Conservation (phyloP, 2,329 filamentous ascomycete genomes). For the Ceratocystis papillata region DNA sequence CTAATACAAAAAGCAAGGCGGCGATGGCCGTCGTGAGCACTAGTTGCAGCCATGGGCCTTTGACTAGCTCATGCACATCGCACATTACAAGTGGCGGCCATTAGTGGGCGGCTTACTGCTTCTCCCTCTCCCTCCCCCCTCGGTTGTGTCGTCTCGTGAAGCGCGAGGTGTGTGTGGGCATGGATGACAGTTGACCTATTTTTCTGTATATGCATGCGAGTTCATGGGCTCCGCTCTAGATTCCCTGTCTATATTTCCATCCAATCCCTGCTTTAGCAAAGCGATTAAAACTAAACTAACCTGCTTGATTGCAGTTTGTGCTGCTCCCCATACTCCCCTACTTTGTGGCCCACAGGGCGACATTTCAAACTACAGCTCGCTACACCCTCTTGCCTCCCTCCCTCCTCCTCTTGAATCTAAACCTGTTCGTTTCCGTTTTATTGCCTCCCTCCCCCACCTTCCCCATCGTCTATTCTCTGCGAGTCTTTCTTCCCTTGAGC, state of each 20-base stretch:
- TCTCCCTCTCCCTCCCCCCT: background rate
- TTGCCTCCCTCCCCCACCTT: background rate
- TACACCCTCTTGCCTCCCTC: background rate
- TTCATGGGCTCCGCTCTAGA: background rate
- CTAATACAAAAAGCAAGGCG: constrained; percentile 6
- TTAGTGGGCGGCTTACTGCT: background rate
- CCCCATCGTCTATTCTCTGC: background rate
- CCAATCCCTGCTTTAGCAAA: constrained; percentile 4
- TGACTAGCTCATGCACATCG: background rate
- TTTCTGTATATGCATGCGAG: background rate
- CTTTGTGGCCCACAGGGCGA: background rate
- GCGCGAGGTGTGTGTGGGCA: constrained; percentile 4
- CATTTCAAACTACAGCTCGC: constrained; percentile 7
- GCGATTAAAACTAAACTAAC: constrained; percentile 1
- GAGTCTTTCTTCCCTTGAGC: background rate
- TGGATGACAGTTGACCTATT: constrained; percentile 1
- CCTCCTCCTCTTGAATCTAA: background rate
- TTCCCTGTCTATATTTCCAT: constrained; percentile 13
- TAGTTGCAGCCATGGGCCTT: background rate
- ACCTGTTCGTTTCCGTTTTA: constrained; percentile 17
- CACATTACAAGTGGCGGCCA: background rate
- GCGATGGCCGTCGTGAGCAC: background rate
- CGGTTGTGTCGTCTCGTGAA: background rate
- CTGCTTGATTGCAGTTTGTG: background rate
- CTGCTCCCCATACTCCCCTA: background rate